phyloP scores from a whole-genome alignment of 73 alveolate genomes.

The Paramecium pentaurelia region DNA sequence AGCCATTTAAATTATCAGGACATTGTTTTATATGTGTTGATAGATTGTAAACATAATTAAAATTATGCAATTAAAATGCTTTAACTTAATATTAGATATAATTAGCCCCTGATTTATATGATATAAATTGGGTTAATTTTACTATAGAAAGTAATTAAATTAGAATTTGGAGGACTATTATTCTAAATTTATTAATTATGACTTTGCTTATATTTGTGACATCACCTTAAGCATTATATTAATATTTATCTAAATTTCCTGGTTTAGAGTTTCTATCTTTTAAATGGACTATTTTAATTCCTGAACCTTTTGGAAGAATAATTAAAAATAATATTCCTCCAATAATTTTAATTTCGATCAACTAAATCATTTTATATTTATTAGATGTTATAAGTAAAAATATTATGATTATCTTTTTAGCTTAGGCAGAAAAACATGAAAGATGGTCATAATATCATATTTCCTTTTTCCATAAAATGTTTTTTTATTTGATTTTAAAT shows the following conservation, averaged over 20 bases:
- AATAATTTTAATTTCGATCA: neutral
- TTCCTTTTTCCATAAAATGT: slow-evolving; percentile 14
- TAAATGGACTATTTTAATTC: slow-evolving; percentile 15
- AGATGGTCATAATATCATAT: slow-evolving; percentile 3
- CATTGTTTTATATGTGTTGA: slow-evolving; percentile 22
- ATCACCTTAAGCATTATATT: slow-evolving; percentile 24
- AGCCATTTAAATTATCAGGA: neutral
- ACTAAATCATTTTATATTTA: neutral
- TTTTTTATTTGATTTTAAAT: neutral
- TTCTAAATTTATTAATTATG: neutral
- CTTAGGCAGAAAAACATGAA: neutral
- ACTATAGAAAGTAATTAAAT: neutral
- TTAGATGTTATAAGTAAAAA: neutral
- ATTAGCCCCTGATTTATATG: slow-evolving; percentile 17
- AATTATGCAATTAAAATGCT: neutral
- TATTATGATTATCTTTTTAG: neutral
- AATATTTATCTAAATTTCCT: slow-evolving; percentile 25
- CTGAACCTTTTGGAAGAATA: slow-evolving; percentile 36
- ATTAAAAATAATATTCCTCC: slow-evolving; percentile 31
- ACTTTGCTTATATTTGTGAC: neutral
- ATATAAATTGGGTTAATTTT: slow-evolving; percentile 22
- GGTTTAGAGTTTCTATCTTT: slow-evolving; percentile 19
- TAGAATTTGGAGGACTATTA: slow-evolving; percentile 15
- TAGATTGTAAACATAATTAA: neutral
- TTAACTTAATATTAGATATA: neutral